Evolutionary conservation across 1,284 basidiomycete genomes (phyloP), one percentile per base, ranked within the genome.

Genomic region (Crocinoboletus sp.): DNA sequence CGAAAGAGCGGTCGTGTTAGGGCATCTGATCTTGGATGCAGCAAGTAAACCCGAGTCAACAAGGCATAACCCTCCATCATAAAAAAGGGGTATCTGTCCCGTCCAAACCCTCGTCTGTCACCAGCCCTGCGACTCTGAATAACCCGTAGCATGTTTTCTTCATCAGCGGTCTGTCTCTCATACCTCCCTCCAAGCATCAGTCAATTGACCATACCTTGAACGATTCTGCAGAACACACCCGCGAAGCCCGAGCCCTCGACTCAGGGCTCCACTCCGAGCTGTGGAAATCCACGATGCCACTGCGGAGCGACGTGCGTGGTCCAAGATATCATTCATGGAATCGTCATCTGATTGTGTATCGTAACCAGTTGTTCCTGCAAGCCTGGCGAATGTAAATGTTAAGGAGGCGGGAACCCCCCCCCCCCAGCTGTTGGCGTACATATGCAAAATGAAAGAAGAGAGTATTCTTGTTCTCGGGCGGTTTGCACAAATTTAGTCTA

Each of bases 381-480:
- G 35, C 35, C 43, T 17, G 45, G 45, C 6, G 53, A 56, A 40
- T 58, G 58, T 31, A 54, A 40, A 38, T 59, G 54, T 37, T 45
- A 9, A 47, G 12, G 28, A 29, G 11, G n/a, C n/a, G n/a, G n/a
- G n/a, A n/a, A n/a, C n/a, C n/a, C n/a, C n/a, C n/a, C n/a, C n/a
- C n/a, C n/a, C n/a, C n/a, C n/a, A n/a, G n/a, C n/a, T n/a, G n/a
- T n/a, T n/a, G n/a, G n/a, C n/a, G n/a, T n/a, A n/a, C n/a, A n/a
- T n/a, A n/a, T n/a, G n/a, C n/a, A n/a, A n/a, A n/a, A n/a, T n/a
- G n/a, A n/a, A n/a, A n/a, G n/a, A n/a, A n/a, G n/a, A n/a, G n/a
- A n/a, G n/a, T n/a, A n/a, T n/a, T n/a, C n/a, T n/a, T n/a, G n/a
- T n/a, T n/a, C n/a, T n/a, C n/a, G n/a, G n/a, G n/a, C n/a, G n/a